Evolutionary conservation across 179 eudicot species (phyloP), one percentile per base, ranked within the genome.

Genomic region (Actinidia chinensis): DNA sequence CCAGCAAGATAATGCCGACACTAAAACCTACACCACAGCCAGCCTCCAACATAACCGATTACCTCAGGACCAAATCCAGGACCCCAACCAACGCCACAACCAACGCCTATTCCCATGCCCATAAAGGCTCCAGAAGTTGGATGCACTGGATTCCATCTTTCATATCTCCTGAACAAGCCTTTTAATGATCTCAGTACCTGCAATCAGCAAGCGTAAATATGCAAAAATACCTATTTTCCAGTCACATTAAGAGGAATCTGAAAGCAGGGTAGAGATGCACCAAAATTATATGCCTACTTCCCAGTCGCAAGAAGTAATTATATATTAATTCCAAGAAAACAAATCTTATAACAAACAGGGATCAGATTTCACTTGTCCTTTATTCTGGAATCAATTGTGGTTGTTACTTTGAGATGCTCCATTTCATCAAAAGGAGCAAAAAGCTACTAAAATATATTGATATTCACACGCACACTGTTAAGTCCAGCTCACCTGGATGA

Each of bases 61-160:
- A 91, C 98, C 83, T 95, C 99, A 79, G 97, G 99, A 33, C 99
- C 99, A 83, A 96, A 96, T n/a, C 99, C 99, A 68, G 99, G 98
- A 46, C 99, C 99, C 99, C 99, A 96, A 22, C 99, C 99, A 60
- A 96, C 91, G 46, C 99, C 99, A 76, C 99, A 96, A 50, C 99
- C 99, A 61, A 96, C 43, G 70, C 99, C 99, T 64, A 96, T 43
- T 28, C 99, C 98, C 87, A 96, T 90, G 48, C 99, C 99, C 99
- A 97, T 94, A 88, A 96, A 92, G 78, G 98, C 90, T 80, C 99
- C 99, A 17, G 79, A 78, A 40, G 99, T 96, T 64, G 99, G 99
- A 76, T 96, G 98, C 84, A 96, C 99, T 14, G 99, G 99, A 77
- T 96, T 96, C 99, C 99, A 94, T 84, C 91, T 87, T 82, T 96